Conservation (phyloP, 768 basidiomycete species). For the Boletellus emodensis region DNA sequence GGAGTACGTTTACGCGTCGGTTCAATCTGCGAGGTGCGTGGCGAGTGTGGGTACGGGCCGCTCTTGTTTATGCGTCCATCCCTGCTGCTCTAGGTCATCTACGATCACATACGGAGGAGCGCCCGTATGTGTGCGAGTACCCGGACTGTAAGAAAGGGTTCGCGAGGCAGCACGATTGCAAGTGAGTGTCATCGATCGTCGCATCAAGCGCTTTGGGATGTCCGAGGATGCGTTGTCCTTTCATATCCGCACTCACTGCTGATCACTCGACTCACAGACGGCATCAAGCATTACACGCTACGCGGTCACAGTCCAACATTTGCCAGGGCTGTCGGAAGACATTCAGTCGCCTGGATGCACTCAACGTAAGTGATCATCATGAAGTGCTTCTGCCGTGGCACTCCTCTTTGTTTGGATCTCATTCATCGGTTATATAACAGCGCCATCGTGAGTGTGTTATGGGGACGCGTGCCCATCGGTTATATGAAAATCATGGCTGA, state of each 20-base stretch:
- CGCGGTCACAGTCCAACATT: conserved; percentile 77
- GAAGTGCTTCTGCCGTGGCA: conserved; percentile 25
- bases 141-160: conserved; percentile 94
- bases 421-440: conserved; percentile 38
- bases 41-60: not conserved
- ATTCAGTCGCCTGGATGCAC: conserved; percentile 89
- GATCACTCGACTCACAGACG: conserved; percentile 45
- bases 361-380: conserved; percentile 69
- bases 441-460: conserved; percentile 62
- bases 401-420: conserved; percentile 20
- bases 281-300: conserved; percentile 85
- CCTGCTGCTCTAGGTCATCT: conserved; percentile 62
- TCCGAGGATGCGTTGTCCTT: not conserved
- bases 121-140: conserved; percentile 91
- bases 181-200: conserved; percentile 49
- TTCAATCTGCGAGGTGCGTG: conserved; percentile 78
- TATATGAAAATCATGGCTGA: conserved; percentile 26
- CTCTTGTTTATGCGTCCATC: conserved; percentile 2
- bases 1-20: conserved; percentile 93
- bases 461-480: conserved; percentile 20
- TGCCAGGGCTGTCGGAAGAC: conserved; percentile 93
- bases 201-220: not conserved
- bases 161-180: conserved; percentile 96
- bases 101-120: conserved; percentile 92
- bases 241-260: conserved; percentile 2